A percentile compares a stretch with the other conserved stretches of the same genome.
These are phyloP conservation scores for Venturia asperata DNA, from an alignment of 2,329 filamentous ascomycete species.

Conservation along the genomic window DNA sequence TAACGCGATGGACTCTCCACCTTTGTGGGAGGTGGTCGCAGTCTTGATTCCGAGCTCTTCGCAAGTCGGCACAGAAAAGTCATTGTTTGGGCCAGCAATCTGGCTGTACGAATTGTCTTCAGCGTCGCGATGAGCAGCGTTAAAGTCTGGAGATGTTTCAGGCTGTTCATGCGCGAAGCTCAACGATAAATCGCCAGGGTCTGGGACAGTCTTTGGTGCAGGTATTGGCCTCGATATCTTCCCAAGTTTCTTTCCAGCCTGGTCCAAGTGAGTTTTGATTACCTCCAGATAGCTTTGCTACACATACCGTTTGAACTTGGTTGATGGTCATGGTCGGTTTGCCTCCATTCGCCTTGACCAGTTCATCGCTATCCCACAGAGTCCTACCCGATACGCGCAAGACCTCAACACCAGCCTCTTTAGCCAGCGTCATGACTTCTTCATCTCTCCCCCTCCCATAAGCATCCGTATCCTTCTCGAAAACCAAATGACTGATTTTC, in stretches of 20 bases:
- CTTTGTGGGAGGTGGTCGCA: constrained; percentile 60
- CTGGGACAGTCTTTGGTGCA: constrained; percentile 52
- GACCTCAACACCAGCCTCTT: constrained; percentile 59
- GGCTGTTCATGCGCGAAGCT: constrained; percentile 52
- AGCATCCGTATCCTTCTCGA: constrained; percentile 71
- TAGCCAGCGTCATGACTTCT: constrained; percentile 51
- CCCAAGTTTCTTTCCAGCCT: constrained; percentile 56
- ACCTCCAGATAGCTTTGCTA: constrained; percentile 13
- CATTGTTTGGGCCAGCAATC: constrained; percentile 59
- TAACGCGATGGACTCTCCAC: constrained; percentile 63
- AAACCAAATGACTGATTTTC: constrained; percentile 68
- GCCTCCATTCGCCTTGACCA: constrained; percentile 58
- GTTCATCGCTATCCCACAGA: constrained; percentile 64
- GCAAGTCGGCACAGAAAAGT: constrained; percentile 65
- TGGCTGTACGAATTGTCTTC: constrained; percentile 52
- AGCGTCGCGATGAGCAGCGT: constrained; percentile 47
- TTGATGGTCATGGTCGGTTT: constrained; percentile 69
- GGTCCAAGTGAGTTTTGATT: not conserved
- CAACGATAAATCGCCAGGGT: constrained; percentile 57
- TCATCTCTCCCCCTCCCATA: constrained; percentile 61
- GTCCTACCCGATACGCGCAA: constrained; percentile 57
- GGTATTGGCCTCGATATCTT: constrained; percentile 54
- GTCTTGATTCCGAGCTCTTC: constrained; percentile 60
- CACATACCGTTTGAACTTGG: constrained; percentile 47
- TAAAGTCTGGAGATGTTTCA: constrained; percentile 47